Conservation (phyloP, 441 rosid species). For the Gossypium davidsonii region DNA sequence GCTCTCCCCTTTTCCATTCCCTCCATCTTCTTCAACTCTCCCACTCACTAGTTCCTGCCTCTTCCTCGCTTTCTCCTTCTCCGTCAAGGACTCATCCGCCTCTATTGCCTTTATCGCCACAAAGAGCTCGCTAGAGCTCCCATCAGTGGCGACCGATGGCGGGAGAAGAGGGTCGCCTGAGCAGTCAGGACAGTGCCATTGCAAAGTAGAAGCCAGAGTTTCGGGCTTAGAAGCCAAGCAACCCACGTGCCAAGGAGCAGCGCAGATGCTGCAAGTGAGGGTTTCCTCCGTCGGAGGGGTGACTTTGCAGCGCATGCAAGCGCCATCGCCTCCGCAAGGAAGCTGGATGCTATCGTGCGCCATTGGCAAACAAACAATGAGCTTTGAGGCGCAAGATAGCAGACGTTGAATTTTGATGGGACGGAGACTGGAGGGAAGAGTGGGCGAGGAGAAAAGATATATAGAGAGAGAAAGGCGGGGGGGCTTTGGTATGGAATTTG, state of each 20-base stretch:
- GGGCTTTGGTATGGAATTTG: background rate
- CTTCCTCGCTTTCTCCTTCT: conserved; percentile 23
- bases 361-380: conserved; percentile 18
- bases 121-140: conserved; percentile 9
- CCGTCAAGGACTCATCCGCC: conserved; percentile 23
- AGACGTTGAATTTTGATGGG: background rate
- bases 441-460: background rate
- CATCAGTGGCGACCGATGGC: background rate
- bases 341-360: conserved; percentile 38
- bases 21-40: conserved; percentile 3
- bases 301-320: conserved; percentile 41
- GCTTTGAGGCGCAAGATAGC: background rate
- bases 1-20: background rate
- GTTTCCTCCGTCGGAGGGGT: conserved; percentile 34
- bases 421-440: background rate
- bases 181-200: conserved; percentile 29
- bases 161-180: background rate
- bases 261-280: conserved; percentile 40
- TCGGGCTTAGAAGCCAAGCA: conserved; percentile 17
- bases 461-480: background rate
- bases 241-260: conserved; percentile 41
- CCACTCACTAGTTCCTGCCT: conserved; percentile 23
- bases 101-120: conserved; percentile 21
- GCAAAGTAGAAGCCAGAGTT: conserved; percentile 15
- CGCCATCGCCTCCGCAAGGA: conserved; percentile 52